Evolutionary conservation across 2,329 filamentous ascomycete species (phyloP), one percentile per base, ranked within the genome.

Genomic region (Colletotrichum sp.): DNA sequence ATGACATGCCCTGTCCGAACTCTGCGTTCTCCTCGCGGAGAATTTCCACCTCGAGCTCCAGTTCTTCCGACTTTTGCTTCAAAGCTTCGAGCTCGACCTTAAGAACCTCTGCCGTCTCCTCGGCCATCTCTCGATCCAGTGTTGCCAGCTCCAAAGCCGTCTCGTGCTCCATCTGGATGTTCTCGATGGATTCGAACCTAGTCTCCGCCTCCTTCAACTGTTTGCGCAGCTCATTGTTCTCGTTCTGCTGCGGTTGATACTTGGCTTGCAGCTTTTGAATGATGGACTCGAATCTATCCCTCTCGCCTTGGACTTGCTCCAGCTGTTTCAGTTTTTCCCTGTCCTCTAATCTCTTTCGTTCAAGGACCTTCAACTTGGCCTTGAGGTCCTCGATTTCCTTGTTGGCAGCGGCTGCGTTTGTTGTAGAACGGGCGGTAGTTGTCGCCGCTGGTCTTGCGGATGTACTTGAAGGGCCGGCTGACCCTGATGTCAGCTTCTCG

Each of bases 61-160:
- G 87, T 83, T 98, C 96, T 82, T 98, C 96, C 2, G 92, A 86
- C 81, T 93, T 95, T 73, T 91, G 86, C 80, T 95, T 95, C 69
- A 98, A 83, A 3, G 92, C 90, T 48, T 98, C 94, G 28, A 97
- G 87, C 81, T 99, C 96, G 2, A 91, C 90, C 82, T 96, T 97
- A 66, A 94, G 88, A 21, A 94, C 92, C 78, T 98, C 97, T 1
- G 95, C 94, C 58, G 93, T 95, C 84, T 98, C 96, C 83, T 99
- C 96, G 0, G 97, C 97, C 94, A 98, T 98, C 84, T 99, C 96
- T 59, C 95, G 92, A 82, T 99, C 97, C 30, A 99, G 87, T 0
- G 95, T 94, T 8, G 96, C 95, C 84, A 97, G 91, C 84, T 99
- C 97, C 81, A 98, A 86, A 8, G 94, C 91, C 5, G 93, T 91